phyloP scores from a whole-genome alignment of 768 basidiomycete species.

The Scleroderma bovista region DNA sequence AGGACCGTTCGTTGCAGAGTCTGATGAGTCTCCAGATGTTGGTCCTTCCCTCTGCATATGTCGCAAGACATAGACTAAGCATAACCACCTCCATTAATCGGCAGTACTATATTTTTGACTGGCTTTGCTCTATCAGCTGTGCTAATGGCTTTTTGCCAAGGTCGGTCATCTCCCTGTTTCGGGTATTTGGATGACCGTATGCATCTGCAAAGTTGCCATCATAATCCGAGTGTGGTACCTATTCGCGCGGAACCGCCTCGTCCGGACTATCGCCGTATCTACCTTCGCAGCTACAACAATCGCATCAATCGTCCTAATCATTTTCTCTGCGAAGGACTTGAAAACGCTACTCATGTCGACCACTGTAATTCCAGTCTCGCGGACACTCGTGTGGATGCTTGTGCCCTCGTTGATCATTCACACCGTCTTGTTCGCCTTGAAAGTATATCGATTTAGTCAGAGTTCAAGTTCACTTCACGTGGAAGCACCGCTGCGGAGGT shows the following conservation, averaged over 20 bases:
- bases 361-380: background rate
- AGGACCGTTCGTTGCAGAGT: too few species aligned
- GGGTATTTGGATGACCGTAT: too few species aligned
- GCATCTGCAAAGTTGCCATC: constrained; percentile 5
- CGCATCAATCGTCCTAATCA: background rate
- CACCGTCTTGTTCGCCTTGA: constrained; percentile 11
- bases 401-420: constrained; percentile 11
- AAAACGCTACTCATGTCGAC: background rate
- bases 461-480: constrained; percentile 3
- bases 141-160: constrained; percentile 12
- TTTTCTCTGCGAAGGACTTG: background rate
- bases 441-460: constrained; percentile 9
- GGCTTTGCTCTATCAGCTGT: background rate
- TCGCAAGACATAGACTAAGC: background rate
- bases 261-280: constrained; percentile 1
- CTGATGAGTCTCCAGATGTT: constrained; percentile 1
- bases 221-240: constrained; percentile 17
- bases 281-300: background rate
- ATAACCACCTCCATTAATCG: background rate
- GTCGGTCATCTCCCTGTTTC: background rate
- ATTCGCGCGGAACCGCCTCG: constrained; percentile 1
- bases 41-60: background rate
- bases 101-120: background rate
- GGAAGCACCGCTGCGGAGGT: constrained; percentile 6
- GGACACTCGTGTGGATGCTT: constrained; percentile 2